Conservation (phyloP, 2,329 filamentous ascomycete species). For the Scytalidium sp. region DNA sequence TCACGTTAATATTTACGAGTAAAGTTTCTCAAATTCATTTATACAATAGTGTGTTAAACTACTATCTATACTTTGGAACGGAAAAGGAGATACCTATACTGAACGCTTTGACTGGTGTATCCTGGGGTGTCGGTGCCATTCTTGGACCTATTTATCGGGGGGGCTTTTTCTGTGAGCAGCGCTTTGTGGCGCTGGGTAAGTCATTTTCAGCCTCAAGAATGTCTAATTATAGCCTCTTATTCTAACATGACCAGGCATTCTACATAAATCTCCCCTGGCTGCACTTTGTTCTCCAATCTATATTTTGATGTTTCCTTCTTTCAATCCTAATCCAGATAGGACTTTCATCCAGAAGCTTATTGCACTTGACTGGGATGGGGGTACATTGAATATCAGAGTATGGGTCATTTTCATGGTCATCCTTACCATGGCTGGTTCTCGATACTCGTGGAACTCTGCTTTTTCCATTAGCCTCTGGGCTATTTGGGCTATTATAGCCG, state of each 20-base stretch:
- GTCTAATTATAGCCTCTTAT: not conserved
- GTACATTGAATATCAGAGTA: constrained; percentile 21
- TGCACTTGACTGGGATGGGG: constrained; percentile 32
- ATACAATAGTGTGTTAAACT: constrained; percentile 11
- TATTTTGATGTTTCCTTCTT: constrained; percentile 14
- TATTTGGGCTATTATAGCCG: constrained; percentile 34
- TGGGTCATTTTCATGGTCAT: constrained; percentile 22
- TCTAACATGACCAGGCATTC: constrained; percentile 19
- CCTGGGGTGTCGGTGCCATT: constrained; percentile 16
- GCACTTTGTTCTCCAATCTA: constrained; percentile 19
- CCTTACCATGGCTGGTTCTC: constrained; percentile 22
- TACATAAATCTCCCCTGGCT: constrained; percentile 31
- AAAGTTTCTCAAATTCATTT: no score
- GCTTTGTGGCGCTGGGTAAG: constrained; percentile 30
- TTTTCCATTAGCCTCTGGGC: constrained; percentile 30
- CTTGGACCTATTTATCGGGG: constrained; percentile 25
- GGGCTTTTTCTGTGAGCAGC: constrained; percentile 19
- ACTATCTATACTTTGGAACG: constrained; percentile 11
- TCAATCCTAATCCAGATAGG: constrained; percentile 3
- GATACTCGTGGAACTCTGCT: constrained; percentile 17
- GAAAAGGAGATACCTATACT: constrained; percentile 9
- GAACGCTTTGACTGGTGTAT: constrained; percentile 11
- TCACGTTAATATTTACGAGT: not conserved
- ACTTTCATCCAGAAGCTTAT: constrained; percentile 6
- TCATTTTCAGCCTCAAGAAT: constrained; percentile 13